Evolutionary conservation across 2,329 filamentous ascomycete genomes (phyloP), one percentile per base, ranked within the genome.

Genomic region (Arthrobotrys megalospora): DNA sequence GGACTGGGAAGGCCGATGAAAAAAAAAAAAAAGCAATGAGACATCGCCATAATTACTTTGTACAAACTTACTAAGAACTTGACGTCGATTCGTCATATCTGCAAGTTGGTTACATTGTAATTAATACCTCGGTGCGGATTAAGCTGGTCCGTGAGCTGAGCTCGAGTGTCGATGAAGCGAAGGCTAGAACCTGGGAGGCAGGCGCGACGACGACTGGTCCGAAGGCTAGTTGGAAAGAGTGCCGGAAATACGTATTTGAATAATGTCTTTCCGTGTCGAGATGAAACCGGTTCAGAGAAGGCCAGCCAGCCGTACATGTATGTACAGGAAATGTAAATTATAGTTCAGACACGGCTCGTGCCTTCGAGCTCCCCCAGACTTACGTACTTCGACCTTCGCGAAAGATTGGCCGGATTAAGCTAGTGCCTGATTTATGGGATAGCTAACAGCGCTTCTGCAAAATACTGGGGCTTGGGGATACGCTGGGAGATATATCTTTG

Each of bases 121-220:
- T 45, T 62, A 62, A 65, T 65, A 47, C 52, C 47, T 45, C 21
- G 53, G n/a, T 45, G 43, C 41, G 73, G 73, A 70, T 70, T 47
- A 66, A 77, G 60, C 73, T 77, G 66, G 66, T 70, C 66, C 73
- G 73, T 60, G 53, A 70, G 66, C 55, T 60, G 34, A 60, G 55
- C 55, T 60, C 43, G 38, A 38, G 50, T 45, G 16, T 66, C 50
- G 60, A 60, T 32, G 55, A 48, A 58, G 53, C 66, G 41, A 45
- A 70, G 72, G n/a, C 73, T 77, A 77, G 73, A 60, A 67, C 66
- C 58, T 53, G 43, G 66, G 50, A 77, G 73, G 73, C 66, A 77
- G 73, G 65, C 58, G 72, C 65, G 66, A 62, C 48, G 60, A 41
- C 36, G n/a, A 48, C 36, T 38, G 38, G 14, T 34, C 19, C 48